Conservation (phyloP, 768 basidiomycete species). For the Filobasidium wieringae region DNA sequence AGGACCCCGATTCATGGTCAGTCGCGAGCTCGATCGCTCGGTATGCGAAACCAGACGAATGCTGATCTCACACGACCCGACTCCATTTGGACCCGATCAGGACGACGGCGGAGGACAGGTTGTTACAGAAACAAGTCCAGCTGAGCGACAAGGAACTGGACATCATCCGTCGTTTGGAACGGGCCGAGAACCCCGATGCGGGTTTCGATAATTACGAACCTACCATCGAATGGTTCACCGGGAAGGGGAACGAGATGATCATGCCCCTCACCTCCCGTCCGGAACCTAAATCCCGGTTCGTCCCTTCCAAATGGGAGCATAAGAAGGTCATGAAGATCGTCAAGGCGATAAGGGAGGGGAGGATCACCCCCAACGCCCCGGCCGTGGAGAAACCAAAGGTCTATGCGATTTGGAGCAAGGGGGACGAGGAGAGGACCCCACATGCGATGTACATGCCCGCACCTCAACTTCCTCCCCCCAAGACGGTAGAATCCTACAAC, state of each 20-base stretch:
- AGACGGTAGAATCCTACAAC: slow-evolving; percentile 94
- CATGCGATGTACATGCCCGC: slow-evolving; percentile 83
- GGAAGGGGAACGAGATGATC: slow-evolving; percentile 81
- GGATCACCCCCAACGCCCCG: slow-evolving; percentile 84
- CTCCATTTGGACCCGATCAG: slow-evolving; percentile 40
- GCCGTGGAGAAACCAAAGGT: slow-evolving; percentile 53
- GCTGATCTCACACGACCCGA: too few relatives aligned
- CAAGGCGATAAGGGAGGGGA: slow-evolving; percentile 90
- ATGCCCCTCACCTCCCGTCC: slow-evolving; percentile 87
- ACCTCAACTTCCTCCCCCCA: slow-evolving; percentile 78
- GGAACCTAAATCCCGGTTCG: slow-evolving; percentile 91
- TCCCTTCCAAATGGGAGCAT: slow-evolving; percentile 99
- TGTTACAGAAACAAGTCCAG: slow-evolving; percentile 69
- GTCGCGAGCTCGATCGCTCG: slow-evolving; percentile 22
- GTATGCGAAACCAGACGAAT: background rate
- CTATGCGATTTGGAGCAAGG: slow-evolving; percentile 75
- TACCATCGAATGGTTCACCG: slow-evolving; percentile 92
- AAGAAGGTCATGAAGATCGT: slow-evolving; percentile 99
- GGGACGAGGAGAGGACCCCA: slow-evolving; percentile 49
- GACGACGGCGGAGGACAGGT: slow-evolving; percentile 88
- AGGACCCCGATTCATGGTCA: slow-evolving; percentile 80
- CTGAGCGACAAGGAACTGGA: slow-evolving; percentile 84
- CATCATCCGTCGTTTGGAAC: slow-evolving; percentile 80
- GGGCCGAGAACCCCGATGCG: slow-evolving; percentile 81
- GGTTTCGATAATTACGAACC: slow-evolving; percentile 85